phyloP scores from a whole-genome alignment of 2,329 filamentous ascomycete species.

The Claviceps maximensis region DNA sequence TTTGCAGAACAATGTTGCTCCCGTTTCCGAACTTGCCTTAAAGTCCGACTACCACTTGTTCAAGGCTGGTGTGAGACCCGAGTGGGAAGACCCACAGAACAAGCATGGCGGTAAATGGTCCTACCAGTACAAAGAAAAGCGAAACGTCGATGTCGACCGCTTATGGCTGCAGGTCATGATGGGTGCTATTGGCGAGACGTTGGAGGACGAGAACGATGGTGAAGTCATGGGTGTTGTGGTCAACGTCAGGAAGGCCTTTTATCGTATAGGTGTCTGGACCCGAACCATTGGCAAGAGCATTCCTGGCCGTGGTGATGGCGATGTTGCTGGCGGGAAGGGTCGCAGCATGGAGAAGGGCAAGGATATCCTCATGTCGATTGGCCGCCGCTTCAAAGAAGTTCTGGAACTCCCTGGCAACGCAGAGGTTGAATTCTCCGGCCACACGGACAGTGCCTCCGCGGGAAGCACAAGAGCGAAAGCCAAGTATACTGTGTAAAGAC shows the following conservation, averaged over 20 bases:
- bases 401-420: conserved; percentile 67
- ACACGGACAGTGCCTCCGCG: conserved; percentile 84
- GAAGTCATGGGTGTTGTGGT: conserved; percentile 99
- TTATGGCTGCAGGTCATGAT: conserved; percentile 97
- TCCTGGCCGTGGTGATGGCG: conserved; percentile 59
- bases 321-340: conserved; percentile 63
- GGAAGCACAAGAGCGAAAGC: conserved; percentile 93
- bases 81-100: conserved; percentile 98
- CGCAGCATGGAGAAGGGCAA: conserved; percentile 69
- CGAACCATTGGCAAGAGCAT: conserved; percentile 81
- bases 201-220: conserved; percentile 86
- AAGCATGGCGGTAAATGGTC: conserved; percentile 99
- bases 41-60: conserved; percentile 99
- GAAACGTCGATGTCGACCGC: conserved; percentile 79
- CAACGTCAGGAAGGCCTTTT: conserved; percentile 97
- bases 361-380: conserved; percentile 73
- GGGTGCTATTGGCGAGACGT: conserved; percentile 89
- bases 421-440: conserved; percentile 84
- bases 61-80: conserved; percentile 91
- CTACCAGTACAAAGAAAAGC: conserved; percentile 95
- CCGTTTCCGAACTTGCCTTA: conserved; percentile 85
- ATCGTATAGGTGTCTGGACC: conserved; percentile 95
- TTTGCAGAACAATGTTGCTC: conserved; percentile 88
- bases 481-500: conserved; percentile 70
- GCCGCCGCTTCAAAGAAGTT: conserved; percentile 83